Conservation (phyloP, 1,139 yeast species). For the Pichia sp. region DNA sequence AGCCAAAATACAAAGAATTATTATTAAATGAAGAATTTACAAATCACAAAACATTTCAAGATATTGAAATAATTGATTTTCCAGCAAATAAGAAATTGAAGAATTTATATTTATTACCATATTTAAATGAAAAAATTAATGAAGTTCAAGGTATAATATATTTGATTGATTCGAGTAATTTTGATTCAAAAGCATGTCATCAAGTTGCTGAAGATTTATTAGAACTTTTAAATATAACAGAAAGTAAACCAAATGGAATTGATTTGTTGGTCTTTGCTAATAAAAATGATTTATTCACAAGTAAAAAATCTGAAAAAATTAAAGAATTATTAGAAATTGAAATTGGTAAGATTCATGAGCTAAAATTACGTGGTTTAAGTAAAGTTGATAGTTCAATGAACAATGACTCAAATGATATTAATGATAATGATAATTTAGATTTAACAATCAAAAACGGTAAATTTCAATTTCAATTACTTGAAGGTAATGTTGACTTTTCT, state of each 20-base stretch:
- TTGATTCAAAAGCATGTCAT: conserved; percentile 37
- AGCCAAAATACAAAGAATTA: conserved; percentile 34
- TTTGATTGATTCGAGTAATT: conserved; percentile 58
- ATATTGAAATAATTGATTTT: conserved; percentile 57
- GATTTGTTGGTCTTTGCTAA: conserved; percentile 75
- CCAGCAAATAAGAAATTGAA: conserved; percentile 83
- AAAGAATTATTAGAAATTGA: conserved; percentile 55
- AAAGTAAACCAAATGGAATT: conserved; percentile 55
- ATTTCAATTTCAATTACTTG: conserved; percentile 60
- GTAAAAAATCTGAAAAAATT: conserved; percentile 63
- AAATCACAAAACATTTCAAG: conserved; percentile 27
- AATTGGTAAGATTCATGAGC: conserved; percentile 49
- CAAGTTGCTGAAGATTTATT: conserved; percentile 50
- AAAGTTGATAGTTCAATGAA: conserved; percentile 34
- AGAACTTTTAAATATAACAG: conserved; percentile 51
- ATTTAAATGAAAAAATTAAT: conserved; percentile 36
- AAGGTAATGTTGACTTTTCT: conserved; percentile 64
- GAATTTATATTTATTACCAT: conserved; percentile 37
- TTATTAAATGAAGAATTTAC: conserved; percentile 21
- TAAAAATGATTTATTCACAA: conserved; percentile 77
- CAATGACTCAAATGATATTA: conserved; percentile 35
- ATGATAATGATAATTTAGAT: conserved; percentile 45
- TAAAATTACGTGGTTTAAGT: conserved; percentile 37
- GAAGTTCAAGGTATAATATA: conserved; percentile 61
- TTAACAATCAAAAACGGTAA: conserved; percentile 24